Base-by-base conservation (phyloP, 2,329 filamentous ascomycete genomes). In the Macrophomina pseudophaseolina region DNA sequence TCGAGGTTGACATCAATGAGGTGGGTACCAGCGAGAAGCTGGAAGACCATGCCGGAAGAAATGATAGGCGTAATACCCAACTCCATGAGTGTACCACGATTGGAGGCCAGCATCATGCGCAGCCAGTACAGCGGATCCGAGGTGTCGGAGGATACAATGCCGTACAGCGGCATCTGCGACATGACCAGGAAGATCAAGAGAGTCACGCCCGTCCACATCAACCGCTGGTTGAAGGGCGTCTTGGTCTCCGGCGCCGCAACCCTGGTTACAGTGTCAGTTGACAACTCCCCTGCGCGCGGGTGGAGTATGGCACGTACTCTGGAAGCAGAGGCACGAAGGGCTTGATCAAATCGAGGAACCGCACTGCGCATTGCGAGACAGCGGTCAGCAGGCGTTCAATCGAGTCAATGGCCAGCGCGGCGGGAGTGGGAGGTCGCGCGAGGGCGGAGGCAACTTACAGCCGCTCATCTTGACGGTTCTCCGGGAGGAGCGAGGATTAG, bases 1-100 rank as follows among this genome's bases (percentile, higher is more conserved):
- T 99, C 95, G 76, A 99, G 92, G 88, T 99, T 98, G 86, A 99
- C 94, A 81, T 99, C 95, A 83, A 99, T 98, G 85, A 98, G 91
- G 88, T 99, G 95, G 81, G 95, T 99, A 79, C 95, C 95, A 78
- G 95, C 95, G 72, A 99, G 92, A 77, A 99, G 94, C 90, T 99
- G 95, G 89, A 99, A 99, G 77, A 99, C 93, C 95, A 99, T 99
- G 83, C 95, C 95, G 44, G 95, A 98, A 68, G 95, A 97, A 84
- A 99, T 98, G 82, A 99, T 99, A 75, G 96, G 96, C 30, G 95
- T 97, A 75, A 98, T 85, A 85, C 94, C 93, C 84, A 97, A 79
- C 79, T 97, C 94, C 94, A 97, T 97, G 80, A 97, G 81, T 32
- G 94, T 97, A 82, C 94, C 94, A 78, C 94, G 90, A 82, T 99